phyloP scores from a whole-genome alignment of 2,329 filamentous ascomycete species.

The Aspergillus novoparasiticus region DNA sequence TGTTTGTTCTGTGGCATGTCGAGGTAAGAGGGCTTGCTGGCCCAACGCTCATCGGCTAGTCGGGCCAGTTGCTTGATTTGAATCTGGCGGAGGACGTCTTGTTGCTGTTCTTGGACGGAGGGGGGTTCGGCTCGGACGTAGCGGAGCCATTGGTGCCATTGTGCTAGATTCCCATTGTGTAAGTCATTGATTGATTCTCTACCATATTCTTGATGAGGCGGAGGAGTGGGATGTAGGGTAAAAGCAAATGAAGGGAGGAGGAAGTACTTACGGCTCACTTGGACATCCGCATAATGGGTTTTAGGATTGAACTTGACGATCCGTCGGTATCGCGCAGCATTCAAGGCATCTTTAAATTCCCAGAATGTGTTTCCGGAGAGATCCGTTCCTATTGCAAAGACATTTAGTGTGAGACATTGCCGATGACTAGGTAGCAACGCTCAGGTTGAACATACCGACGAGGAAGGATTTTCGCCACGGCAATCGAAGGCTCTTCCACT shows the following conservation, averaged over 20 bases:
- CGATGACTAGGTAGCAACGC: background rate
- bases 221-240: too few relatives aligned
- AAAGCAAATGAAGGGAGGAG: background rate
- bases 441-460: constrained; percentile 48
- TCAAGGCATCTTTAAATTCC: constrained; percentile 64
- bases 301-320: constrained; percentile 59
- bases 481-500: constrained; percentile 64
- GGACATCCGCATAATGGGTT: constrained; percentile 61
- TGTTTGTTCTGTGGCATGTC: constrained; percentile 57
- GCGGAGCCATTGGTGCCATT: constrained; percentile 71
- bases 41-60: constrained; percentile 64
- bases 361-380: constrained; percentile 67
- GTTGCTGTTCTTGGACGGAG: constrained; percentile 59
- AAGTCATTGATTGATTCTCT: constrained; percentile 11
- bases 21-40: constrained; percentile 59
- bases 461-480: constrained; percentile 65
- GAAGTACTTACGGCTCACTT: constrained; percentile 56
- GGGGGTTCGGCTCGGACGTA: constrained; percentile 61
- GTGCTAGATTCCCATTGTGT: constrained; percentile 48
- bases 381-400: constrained; percentile 54
- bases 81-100: constrained; percentile 59
- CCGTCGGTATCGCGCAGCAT: constrained; percentile 56
- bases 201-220: too few relatives aligned
- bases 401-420: constrained; percentile 13
- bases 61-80: constrained; percentile 62